These are phyloP conservation scores for Helminthosporium solani DNA, from an alignment of 2,329 filamentous ascomycete genomes.

Conservation along the genomic window DNA sequence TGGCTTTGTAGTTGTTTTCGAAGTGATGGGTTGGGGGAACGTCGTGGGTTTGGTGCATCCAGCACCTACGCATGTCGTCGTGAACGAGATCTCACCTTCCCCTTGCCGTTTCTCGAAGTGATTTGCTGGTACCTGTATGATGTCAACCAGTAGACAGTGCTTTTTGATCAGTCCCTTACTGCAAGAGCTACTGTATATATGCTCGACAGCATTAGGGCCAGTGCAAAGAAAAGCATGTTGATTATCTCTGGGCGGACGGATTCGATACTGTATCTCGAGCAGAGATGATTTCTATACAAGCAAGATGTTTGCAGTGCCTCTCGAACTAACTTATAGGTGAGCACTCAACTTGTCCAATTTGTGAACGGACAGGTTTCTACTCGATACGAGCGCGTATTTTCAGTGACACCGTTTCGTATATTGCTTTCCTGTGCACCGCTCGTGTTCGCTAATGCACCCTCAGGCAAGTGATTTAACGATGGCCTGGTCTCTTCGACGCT, in stretches of 20 bases:
- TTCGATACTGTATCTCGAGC: neutral
- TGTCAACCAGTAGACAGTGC: neutral
- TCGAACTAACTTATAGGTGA: neutral
- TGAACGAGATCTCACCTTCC: conserved; percentile 21
- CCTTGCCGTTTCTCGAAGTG: conserved; percentile 23
- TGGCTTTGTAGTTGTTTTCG: conserved; percentile 3
- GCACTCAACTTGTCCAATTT: neutral
- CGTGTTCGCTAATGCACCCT: too few species aligned
- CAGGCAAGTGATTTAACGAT: too few species aligned
- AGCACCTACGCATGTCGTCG: conserved; percentile 29
- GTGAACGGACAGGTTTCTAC: too few species aligned
- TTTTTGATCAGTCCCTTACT: conserved; percentile 14
- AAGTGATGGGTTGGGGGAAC: conserved; percentile 7
- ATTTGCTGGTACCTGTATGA: conserved; percentile 20
- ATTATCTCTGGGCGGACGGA: neutral
- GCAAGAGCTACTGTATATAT: conserved; percentile 22
- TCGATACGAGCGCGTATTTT: too few species aligned
- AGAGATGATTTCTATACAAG: neutral
- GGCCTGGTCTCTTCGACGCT: too few species aligned
- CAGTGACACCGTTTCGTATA: too few species aligned
- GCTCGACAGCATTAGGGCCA: conserved; percentile 14
- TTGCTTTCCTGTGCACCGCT: too few species aligned
- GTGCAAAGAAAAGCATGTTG: conserved; percentile 22
- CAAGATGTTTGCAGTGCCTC: neutral
- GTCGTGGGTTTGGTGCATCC: conserved; percentile 13